A percentile compares a stretch with the other conserved stretches of the same genome.
These are phyloP conservation scores for Coniophora puteana DNA, from an alignment of 1,284 basidiomycete genomes.

Conservation along the genomic window DNA sequence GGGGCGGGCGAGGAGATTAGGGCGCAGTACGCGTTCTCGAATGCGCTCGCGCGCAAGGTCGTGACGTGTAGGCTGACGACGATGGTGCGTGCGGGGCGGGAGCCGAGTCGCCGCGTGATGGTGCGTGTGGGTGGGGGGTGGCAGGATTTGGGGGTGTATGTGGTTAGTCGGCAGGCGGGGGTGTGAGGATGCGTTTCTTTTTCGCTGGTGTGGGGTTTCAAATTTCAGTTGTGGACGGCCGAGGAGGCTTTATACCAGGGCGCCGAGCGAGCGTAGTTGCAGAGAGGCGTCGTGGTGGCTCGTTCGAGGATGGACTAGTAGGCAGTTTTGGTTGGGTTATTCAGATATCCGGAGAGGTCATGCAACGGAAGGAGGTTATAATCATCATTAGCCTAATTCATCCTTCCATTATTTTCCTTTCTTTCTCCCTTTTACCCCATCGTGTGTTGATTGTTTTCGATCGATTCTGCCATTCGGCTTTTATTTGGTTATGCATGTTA, in stretches of 20 bases:
- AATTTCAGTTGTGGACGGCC: too few species aligned
- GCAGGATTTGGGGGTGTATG: constrained; percentile 81
- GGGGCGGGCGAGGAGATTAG: constrained; percentile 76
- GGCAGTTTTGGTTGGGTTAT: too few species aligned
- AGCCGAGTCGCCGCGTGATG: constrained; percentile 75
- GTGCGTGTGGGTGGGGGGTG: constrained; percentile 85
- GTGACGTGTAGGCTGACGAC: constrained; percentile 81
- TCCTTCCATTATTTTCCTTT: constrained; percentile 12
- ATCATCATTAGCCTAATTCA: too few species aligned
- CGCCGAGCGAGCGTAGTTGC: background rate
- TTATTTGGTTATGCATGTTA: constrained; percentile 5
- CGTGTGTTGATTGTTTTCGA: constrained; percentile 3
- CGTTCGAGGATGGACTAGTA: too few species aligned
- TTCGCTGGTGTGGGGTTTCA: too few species aligned
- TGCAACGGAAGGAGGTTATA: too few species aligned
- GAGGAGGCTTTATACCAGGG: background rate
- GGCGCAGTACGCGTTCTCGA: constrained; percentile 81
- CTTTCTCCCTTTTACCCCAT: constrained; percentile 10
- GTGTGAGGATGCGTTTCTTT: too few species aligned
- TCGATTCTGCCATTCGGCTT: background rate
- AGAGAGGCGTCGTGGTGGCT: too few species aligned
- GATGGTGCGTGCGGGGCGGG: constrained; percentile 56
- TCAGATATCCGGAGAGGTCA: too few species aligned
- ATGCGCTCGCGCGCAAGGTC: constrained; percentile 63
- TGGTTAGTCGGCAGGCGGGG: constrained; percentile 68